These are phyloP conservation scores for Rhizomucor miehei DNA, from an alignment of 371 early-diverging fungal species.

Conservation along the genomic window DNA sequence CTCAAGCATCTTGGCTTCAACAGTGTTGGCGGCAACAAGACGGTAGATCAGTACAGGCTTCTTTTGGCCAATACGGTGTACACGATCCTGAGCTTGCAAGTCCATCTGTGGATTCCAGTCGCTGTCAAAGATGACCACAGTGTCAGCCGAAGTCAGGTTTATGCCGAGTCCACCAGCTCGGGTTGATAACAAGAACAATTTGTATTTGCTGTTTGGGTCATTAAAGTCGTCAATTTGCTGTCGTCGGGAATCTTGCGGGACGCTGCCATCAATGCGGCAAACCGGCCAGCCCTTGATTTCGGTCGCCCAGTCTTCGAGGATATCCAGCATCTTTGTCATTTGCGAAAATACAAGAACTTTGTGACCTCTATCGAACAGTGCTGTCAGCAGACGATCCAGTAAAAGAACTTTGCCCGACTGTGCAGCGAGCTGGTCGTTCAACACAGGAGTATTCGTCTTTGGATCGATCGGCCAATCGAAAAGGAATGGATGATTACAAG, in stretches of 20 bases:
- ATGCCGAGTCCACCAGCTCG: slow-evolving; percentile 97
- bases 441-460: slow-evolving; percentile 37
- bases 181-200: slow-evolving; percentile 95
- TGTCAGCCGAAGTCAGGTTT: slow-evolving; percentile 94
- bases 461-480: slow-evolving; percentile 77
- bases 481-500: slow-evolving; percentile 94
- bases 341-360: slow-evolving; percentile 94
- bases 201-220: slow-evolving; percentile 39
- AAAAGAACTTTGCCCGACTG: slow-evolving; percentile 87
- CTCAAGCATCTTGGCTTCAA: slow-evolving; percentile 81
- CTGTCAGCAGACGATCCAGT: slow-evolving; percentile 80
- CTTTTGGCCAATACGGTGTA: slow-evolving; percentile 95
- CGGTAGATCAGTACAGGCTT: slow-evolving; percentile 90
- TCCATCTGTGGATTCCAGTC: slow-evolving; percentile 99
- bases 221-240: slow-evolving; percentile 73
- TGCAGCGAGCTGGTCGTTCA: slow-evolving; percentile 58
- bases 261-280: slow-evolving; percentile 93
- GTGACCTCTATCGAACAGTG: slow-evolving; percentile 75
- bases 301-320: slow-evolving; percentile 88
- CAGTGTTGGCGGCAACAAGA: slow-evolving; percentile 80
- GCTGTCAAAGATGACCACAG: slow-evolving; percentile 90
- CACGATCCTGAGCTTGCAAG: slow-evolving; percentile 96
- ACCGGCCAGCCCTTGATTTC: slow-evolving; percentile 73
- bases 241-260: slow-evolving; percentile 76
- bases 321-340: slow-evolving; percentile 90